Percentiles rank a stretch among this genome's conserved stretches.
Evolutionary conservation across 495 filamentous ascomycete genomes (phyloP).

Genomic region (Aspergillus campestris): DNA sequence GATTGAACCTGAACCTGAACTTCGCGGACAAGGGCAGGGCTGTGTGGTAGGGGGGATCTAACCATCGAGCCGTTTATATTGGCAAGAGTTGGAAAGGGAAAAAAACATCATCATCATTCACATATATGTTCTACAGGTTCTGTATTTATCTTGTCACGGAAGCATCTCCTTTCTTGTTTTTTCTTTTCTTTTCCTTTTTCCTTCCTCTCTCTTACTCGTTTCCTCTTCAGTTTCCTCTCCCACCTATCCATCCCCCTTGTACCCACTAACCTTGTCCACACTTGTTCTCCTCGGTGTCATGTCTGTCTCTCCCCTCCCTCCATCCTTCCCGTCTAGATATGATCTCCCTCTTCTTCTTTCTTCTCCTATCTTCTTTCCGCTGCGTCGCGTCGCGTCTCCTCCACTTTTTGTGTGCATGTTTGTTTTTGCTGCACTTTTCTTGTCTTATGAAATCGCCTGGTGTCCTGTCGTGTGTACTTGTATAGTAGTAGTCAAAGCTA

Average conservation of each 20-base stretch:
- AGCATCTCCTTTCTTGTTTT: conserved; percentile 25
- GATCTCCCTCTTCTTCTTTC: background rate
- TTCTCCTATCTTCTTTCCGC: background rate
- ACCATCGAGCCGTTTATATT: conserved; percentile 1
- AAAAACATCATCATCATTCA: conserved; percentile 18
- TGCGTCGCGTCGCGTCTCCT: too few species aligned
- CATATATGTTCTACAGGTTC: conserved; percentile 19
- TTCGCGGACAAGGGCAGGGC: too few species aligned
- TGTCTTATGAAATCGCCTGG: too few species aligned
- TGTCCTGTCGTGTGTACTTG: too few species aligned
- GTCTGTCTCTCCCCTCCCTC: background rate
- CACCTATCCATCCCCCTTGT: conserved; percentile 1
- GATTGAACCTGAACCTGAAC: background rate
- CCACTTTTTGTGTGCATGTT: too few species aligned
- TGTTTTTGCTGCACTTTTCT: too few species aligned
- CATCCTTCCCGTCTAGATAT: too few species aligned
- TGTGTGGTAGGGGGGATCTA: background rate
- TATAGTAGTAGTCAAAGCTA: too few species aligned
- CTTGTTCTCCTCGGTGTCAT: background rate
- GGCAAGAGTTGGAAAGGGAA: conserved; percentile 8
- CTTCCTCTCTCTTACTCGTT: conserved; percentile 6
- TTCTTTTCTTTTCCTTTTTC: conserved; percentile 2
- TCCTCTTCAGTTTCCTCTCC: background rate
- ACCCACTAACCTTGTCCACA: background rate
- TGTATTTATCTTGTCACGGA: conserved; percentile 28